phyloP scores from a whole-genome alignment of 2,329 filamentous ascomycete species.

The Clathrospora elynae region DNA sequence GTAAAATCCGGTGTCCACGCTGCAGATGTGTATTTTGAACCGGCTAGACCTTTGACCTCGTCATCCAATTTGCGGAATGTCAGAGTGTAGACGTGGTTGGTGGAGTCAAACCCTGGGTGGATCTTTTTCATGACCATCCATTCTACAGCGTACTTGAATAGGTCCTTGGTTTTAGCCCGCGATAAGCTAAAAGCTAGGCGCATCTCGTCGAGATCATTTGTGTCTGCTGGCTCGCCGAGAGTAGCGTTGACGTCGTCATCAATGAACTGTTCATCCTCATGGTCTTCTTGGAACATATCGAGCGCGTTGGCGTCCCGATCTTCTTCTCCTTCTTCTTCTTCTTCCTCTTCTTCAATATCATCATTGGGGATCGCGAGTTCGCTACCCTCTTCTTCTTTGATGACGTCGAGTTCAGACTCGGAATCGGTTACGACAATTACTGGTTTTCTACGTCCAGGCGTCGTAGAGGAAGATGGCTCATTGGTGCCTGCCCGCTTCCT shows the following conservation, averaged over 20 bases:
- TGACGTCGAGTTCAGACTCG: constrained; percentile 40
- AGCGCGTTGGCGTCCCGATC: constrained; percentile 39
- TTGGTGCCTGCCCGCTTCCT: constrained; percentile 45
- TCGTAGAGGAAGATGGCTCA: constrained; percentile 33
- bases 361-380: constrained; percentile 17
- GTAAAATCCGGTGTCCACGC: constrained; percentile 72
- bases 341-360: constrained; percentile 32
- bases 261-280: constrained; percentile 69
- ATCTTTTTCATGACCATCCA: constrained; percentile 83
- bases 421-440: constrained; percentile 33
- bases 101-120: constrained; percentile 69
- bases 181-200: constrained; percentile 73
- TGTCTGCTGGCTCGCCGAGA: constrained; percentile 52
- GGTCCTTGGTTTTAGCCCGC: constrained; percentile 70
- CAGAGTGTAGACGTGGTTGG: constrained; percentile 68
- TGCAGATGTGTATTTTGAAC: constrained; percentile 73
- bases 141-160: constrained; percentile 75
- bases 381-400: constrained; percentile 39
- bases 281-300: constrained; percentile 58
- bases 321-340: constrained; percentile 30
- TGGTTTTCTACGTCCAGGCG: constrained; percentile 28
- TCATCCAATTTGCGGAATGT: constrained; percentile 75
- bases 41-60: constrained; percentile 69
- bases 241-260: constrained; percentile 62
- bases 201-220: constrained; percentile 59